Conservation (phyloP, 495 filamentous ascomycete species). For the Staphylotrichum tortipilum region DNA sequence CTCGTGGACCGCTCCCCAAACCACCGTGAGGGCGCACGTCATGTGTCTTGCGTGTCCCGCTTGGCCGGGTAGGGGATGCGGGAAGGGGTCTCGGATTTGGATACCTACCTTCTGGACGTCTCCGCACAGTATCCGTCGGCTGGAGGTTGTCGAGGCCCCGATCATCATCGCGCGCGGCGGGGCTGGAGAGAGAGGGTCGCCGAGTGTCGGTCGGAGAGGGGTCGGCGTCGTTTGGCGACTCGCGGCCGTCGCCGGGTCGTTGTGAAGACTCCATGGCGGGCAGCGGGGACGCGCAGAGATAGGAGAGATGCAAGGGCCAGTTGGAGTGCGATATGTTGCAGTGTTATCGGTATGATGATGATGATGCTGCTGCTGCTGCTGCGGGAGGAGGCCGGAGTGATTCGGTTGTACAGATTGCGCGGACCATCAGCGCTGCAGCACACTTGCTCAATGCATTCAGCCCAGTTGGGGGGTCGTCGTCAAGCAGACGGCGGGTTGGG, state of each 20-base stretch:
- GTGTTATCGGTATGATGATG: too few relatives aligned
- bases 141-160: conserved; percentile 33
- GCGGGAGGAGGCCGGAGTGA: background rate
- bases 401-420: background rate
- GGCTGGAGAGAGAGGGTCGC: conserved; percentile 22
- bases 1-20: background rate
- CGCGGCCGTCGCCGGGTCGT: conserved; percentile 22
- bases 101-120: conserved; percentile 39
- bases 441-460: too few relatives aligned
- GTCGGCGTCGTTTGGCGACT: conserved; percentile 24
- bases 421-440: background rate
- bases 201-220: conserved; percentile 38
- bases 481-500: background rate
- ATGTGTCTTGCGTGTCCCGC: too few relatives aligned
- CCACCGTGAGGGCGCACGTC: too few relatives aligned
- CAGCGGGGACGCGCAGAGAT: background rate
- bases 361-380: background rate
- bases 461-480: too few relatives aligned
- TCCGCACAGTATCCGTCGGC: conserved; percentile 42
- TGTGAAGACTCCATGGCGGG: conserved; percentile 32
- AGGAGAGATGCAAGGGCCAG: background rate
- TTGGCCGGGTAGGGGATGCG: background rate
- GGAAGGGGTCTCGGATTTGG: background rate
- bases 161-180: conserved; percentile 25
- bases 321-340: too few relatives aligned